Conservation (phyloP, 106 monocot species). For the Hemerocallis citrina region DNA sequence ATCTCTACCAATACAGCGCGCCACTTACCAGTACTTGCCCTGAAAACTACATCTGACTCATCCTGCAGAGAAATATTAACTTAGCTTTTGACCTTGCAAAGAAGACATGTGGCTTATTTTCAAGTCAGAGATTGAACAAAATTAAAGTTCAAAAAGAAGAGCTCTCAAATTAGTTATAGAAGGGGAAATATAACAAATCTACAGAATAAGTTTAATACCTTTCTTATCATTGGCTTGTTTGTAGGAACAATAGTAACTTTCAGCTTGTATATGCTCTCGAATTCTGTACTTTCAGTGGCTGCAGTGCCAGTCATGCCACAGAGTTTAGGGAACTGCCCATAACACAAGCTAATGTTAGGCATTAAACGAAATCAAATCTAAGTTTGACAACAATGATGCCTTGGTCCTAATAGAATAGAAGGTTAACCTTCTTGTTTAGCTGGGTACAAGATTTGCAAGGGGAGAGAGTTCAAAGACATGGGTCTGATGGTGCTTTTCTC, state of each 20-base stretch:
- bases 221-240: constrained; percentile 97
- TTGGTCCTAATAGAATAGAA: too few species aligned
- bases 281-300: constrained; percentile 87
- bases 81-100: constrained; percentile 1
- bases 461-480: too few species aligned
- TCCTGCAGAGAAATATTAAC: constrained; percentile 42
- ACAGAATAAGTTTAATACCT: constrained; percentile 32
- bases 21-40: constrained; percentile 89
- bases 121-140: neutral
- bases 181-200: too few species aligned
- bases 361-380: too few species aligned
- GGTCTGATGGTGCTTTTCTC: too few species aligned
- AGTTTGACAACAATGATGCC: too few species aligned
- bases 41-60: constrained; percentile 97
- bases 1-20: constrained; percentile 95
- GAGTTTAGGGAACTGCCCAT: constrained; percentile 85
- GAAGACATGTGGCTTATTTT: neutral
- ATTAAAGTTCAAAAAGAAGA: too few species aligned
- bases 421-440: too few species aligned
- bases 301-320: constrained; percentile 99
- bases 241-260: constrained; percentile 91
- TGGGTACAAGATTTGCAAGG: too few species aligned
- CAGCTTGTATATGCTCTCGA: constrained; percentile 98
- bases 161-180: too few species aligned
- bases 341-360: neutral